These are phyloP conservation scores for Solanum clarkiae DNA, from an alignment of 257 asterid genomes.

Conservation along the genomic window DNA sequence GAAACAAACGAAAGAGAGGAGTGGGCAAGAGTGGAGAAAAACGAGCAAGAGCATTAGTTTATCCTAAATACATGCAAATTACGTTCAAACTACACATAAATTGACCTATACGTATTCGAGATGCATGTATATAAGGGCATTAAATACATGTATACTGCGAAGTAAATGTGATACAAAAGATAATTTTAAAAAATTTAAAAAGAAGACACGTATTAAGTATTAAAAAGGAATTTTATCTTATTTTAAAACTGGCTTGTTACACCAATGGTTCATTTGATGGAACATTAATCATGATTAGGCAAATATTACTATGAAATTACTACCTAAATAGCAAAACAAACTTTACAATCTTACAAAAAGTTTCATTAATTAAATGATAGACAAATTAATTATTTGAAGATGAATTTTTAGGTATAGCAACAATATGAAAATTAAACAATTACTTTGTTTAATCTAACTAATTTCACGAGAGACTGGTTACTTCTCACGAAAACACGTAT, in stretches of 20 bases:
- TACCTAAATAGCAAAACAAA: background rate
- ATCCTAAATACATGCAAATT: too few species aligned
- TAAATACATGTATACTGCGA: too few species aligned
- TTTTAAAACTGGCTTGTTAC: background rate
- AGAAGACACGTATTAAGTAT: too few species aligned
- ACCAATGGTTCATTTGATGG: background rate
- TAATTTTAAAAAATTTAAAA: too few species aligned
- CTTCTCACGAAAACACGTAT: background rate
- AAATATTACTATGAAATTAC: background rate
- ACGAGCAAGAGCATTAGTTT: too few species aligned
- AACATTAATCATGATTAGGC: background rate
- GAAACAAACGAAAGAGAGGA: too few species aligned
- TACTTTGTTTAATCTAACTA: background rate
- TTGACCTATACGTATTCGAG: too few species aligned
- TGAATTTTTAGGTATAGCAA: background rate
- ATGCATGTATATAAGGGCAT: too few species aligned
- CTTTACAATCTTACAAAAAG: background rate
- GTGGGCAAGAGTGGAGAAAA: too few species aligned
- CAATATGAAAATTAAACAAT: background rate
- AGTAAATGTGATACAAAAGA: too few species aligned
- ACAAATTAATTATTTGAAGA: background rate
- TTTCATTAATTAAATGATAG: background rate
- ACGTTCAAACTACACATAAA: too few species aligned
- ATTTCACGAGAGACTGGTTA: background rate
- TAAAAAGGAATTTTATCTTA: too few species aligned